Evolutionary conservation across 768 basidiomycete genomes (phyloP).

Genomic region (Suillus spraguei): DNA sequence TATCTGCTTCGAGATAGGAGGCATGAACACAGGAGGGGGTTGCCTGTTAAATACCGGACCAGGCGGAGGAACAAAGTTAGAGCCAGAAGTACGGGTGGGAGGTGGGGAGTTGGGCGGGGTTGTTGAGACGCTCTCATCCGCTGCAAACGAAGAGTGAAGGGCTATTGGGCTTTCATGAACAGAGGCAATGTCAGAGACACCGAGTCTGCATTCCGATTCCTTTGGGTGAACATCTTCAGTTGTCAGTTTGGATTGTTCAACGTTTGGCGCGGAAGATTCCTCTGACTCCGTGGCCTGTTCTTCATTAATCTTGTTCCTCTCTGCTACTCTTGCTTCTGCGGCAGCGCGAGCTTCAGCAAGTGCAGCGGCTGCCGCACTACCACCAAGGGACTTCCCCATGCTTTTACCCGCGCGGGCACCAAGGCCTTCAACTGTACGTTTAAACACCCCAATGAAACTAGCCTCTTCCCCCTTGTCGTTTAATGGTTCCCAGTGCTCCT

Average conservation of each 20-base stretch:
- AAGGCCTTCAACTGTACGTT: conserved; percentile 70
- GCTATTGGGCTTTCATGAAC: conserved; percentile 34
- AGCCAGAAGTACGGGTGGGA: conserved; percentile 21
- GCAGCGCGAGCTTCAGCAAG: conserved; percentile 67
- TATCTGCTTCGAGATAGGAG: conserved; percentile 23
- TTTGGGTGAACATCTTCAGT: conserved; percentile 13
- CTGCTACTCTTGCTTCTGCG: conserved; percentile 70
- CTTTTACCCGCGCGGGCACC: conserved; percentile 61
- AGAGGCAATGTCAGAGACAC: conserved; percentile 63
- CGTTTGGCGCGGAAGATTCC: conserved; percentile 23
- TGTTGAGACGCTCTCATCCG: conserved; percentile 47
- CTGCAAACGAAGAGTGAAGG: conserved; percentile 19
- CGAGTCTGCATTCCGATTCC: conserved; percentile 42
- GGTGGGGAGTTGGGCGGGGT: conserved; percentile 64
- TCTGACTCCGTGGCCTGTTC: conserved; percentile 29
- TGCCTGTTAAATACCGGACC: conserved; percentile 65
- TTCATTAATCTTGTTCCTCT: conserved; percentile 54
- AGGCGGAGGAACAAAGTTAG: conserved; percentile 35
- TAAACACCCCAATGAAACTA: conserved; percentile 66
- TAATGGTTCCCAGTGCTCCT: conserved; percentile 19
- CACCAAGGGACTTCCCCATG: conserved; percentile 64
- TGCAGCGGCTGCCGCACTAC: conserved; percentile 51
- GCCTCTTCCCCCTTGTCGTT: conserved; percentile 33
- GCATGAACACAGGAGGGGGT: conserved; percentile 31
- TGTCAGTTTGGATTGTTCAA: conserved; percentile 7